A percentile compares a stretch with the other conserved stretches of the same genome.
phyloP scores from a whole-genome alignment of 495 filamentous ascomycete genomes.

The Penicillium flavigenum region DNA sequence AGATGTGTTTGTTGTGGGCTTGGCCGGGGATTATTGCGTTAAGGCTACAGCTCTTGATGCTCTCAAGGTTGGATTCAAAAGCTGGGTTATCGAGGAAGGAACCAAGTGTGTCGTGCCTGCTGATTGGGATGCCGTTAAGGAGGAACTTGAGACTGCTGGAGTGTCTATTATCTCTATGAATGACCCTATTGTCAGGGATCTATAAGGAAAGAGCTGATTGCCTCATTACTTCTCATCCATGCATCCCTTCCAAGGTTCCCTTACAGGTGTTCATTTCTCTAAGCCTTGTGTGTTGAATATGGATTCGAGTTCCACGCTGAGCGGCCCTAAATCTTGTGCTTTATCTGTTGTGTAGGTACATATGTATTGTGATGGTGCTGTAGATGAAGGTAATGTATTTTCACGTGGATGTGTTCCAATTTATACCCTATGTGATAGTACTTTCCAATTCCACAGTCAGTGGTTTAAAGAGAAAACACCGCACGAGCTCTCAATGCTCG shows the following conservation, averaged over 20 bases:
- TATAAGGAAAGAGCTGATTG: slow-evolving; percentile 26
- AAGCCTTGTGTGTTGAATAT: background rate
- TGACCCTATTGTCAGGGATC: slow-evolving; percentile 45
- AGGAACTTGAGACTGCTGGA: slow-evolving; percentile 54
- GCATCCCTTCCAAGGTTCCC: background rate
- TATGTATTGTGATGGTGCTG: background rate
- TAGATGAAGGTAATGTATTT: background rate
- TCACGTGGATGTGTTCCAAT: background rate
- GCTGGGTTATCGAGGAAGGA: slow-evolving; percentile 75
- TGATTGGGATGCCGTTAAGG: slow-evolving; percentile 57
- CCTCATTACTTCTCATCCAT: background rate
- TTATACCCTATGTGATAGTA: background rate
- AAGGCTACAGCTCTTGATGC: slow-evolving; percentile 77
- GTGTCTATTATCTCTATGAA: slow-evolving; percentile 52
- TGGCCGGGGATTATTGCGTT: slow-evolving; percentile 91
- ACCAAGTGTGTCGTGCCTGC: slow-evolving; percentile 65
- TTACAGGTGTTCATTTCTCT: background rate
- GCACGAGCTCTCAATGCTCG: background rate
- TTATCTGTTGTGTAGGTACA: too few species aligned
- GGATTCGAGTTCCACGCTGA: background rate
- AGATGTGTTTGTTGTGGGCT: slow-evolving; percentile 77
- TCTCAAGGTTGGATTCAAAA: slow-evolving; percentile 69
- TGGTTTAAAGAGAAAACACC: background rate
- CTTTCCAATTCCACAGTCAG: background rate
- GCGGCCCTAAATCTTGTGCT: background rate